Percentiles rank a stretch among this genome's conserved stretches.
Evolutionary conservation across 83 land plant species (phyloP).

Genomic region (Picea mariana): DNA sequence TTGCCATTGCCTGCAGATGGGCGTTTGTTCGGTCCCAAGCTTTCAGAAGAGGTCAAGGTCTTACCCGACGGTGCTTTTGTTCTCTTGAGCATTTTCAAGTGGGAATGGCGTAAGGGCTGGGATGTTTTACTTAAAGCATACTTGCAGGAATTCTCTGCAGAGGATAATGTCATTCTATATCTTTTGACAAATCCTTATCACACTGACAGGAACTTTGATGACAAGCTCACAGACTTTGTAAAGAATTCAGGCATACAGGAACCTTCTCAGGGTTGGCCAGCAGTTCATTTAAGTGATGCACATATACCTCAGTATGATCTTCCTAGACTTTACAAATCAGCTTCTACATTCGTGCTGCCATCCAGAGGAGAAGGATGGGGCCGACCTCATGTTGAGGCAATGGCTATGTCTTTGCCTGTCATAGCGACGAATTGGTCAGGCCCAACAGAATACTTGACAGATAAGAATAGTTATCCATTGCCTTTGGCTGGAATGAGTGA

Average conservation of each 20-base stretch:
- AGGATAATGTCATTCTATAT: conserved; percentile 65
- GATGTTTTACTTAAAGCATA: conserved; percentile 74
- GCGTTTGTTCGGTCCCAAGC: conserved; percentile 28
- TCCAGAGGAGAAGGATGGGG: conserved; percentile 96
- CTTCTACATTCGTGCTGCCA: conserved; percentile 77
- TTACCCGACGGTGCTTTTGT: conserved; percentile 27
- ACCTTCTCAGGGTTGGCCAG: conserved; percentile 72
- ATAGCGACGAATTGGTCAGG: conserved; percentile 96
- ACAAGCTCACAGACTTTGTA: conserved; percentile 44
- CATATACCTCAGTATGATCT: conserved; percentile 73
- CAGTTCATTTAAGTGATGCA: conserved; percentile 45
- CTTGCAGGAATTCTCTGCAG: conserved; percentile 65
- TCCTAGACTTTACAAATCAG: conserved; percentile 67
- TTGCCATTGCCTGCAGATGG: conserved; percentile 15
- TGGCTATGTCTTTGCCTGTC: conserved; percentile 89
- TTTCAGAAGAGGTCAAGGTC: not conserved
- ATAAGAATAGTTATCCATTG: conserved; percentile 69
- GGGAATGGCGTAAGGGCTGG: conserved; percentile 95
- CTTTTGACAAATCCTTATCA: conserved; percentile 76
- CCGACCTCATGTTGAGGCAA: conserved; percentile 84
- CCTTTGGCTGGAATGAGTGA: conserved; percentile 56
- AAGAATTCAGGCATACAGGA: conserved; percentile 35
- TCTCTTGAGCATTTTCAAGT: conserved; percentile 87
- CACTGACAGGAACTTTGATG: conserved; percentile 42
- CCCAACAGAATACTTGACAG: conserved; percentile 78